Conservation (phyloP, 176 grass and related monocot genomes). For the barley (Hordeum vulgare) region DNA sequence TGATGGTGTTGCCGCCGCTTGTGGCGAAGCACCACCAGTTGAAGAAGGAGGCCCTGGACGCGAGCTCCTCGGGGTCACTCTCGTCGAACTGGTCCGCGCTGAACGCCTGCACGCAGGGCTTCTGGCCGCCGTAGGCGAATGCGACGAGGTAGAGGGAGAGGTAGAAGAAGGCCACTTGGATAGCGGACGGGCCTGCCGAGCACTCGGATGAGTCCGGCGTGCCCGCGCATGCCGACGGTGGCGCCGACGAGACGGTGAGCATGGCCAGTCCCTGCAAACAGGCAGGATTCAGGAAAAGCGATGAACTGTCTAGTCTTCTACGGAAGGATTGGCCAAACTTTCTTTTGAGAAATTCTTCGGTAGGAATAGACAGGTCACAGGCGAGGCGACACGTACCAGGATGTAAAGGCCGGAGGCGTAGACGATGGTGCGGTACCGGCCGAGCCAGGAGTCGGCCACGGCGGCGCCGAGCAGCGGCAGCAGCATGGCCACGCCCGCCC, state of each 20-base stretch:
- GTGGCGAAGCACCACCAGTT: slow-evolving; percentile 32
- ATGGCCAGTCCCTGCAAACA: slow-evolving; percentile 19
- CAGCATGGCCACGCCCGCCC: not conserved
- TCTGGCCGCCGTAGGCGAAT: slow-evolving; percentile 28
- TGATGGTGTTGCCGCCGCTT: not conserved
- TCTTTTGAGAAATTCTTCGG: no score
- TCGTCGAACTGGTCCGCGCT: slow-evolving; percentile 27
- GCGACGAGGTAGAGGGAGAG: slow-evolving; percentile 29
- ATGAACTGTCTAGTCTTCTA: not conserved
- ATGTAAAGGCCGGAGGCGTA: not conserved
- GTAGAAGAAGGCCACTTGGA: slow-evolving; percentile 24
- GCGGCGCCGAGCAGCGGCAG: not conserved
- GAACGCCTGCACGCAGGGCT: slow-evolving; percentile 34
- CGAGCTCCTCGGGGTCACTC: slow-evolving; percentile 14
- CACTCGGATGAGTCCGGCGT: not conserved
- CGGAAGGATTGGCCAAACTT: not conserved
- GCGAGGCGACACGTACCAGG: not conserved
- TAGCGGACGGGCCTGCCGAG: not conserved
- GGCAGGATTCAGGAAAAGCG: not conserved
- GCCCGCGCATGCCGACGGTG: not conserved
- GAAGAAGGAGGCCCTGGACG: not conserved
- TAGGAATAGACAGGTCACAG: no score
- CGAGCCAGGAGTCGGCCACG: not conserved
- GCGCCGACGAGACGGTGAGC: slow-evolving; percentile 30
- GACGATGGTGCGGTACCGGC: not conserved